A percentile compares a stretch with the other conserved stretches of the same genome.
Evolutionary conservation across 805 yeast species (phyloP).

Genomic region (Myxozyma kluyveri): DNA sequence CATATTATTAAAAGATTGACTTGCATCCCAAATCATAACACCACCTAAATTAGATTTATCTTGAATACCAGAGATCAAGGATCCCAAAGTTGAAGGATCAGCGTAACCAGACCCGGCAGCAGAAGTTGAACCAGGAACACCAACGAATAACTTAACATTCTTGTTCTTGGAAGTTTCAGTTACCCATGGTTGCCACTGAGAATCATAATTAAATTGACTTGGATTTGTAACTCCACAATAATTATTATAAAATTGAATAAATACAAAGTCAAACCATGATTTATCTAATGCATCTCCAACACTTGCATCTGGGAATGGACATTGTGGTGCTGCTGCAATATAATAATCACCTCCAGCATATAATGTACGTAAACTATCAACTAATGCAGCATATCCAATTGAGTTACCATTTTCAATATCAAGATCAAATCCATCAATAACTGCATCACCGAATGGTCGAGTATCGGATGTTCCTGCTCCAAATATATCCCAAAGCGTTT

Average conservation of each 20-base stretch:
- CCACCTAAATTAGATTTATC: slow-evolving; percentile 56
- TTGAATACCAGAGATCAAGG: slow-evolving; percentile 31
- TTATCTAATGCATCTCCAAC: slow-evolving; percentile 64
- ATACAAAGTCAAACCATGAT: slow-evolving; percentile 73
- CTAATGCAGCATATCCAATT: slow-evolving; percentile 67
- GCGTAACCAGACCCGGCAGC: slow-evolving; percentile 60
- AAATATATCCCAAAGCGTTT: slow-evolving; percentile 51
- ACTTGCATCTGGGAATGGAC: slow-evolving; percentile 77
- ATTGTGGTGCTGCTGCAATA: slow-evolving; percentile 89
- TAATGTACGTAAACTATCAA: slow-evolving; percentile 46
- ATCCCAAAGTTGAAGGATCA: slow-evolving; percentile 40
- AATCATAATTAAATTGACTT: slow-evolving; percentile 50
- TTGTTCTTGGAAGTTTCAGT: slow-evolving; percentile 57
- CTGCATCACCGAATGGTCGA: slow-evolving; percentile 66
- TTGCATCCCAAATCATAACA: slow-evolving; percentile 65
- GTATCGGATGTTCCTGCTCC: slow-evolving; percentile 49
- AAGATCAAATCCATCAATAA: slow-evolving; percentile 79
- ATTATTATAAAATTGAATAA: slow-evolving; percentile 79
- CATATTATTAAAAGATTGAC: slow-evolving; percentile 46
- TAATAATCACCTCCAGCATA: slow-evolving; percentile 50
- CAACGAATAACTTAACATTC: slow-evolving; percentile 66
- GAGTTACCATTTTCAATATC: slow-evolving; percentile 59
- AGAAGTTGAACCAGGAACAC: slow-evolving; percentile 63
- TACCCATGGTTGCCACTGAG: slow-evolving; percentile 53
- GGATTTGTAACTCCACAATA: slow-evolving; percentile 53